Evolutionary conservation across 805 yeast species (phyloP).

Genomic region (Tetrapisispora arboricola): DNA sequence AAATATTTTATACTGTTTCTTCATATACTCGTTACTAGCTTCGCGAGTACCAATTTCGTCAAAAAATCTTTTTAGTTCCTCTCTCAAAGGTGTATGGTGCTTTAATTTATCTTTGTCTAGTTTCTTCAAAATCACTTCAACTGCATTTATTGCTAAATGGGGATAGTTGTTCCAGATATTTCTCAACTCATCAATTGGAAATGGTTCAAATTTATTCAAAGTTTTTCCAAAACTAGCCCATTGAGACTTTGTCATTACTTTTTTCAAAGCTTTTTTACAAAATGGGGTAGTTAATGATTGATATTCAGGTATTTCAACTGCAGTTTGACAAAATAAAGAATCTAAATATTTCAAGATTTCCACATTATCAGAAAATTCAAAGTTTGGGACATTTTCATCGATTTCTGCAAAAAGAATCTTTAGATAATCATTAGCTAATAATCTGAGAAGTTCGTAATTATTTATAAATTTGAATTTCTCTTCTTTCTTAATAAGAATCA

Average conservation of each 20-base stretch:
- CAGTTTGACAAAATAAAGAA: slow-evolving; percentile 18
- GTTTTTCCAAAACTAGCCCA: slow-evolving; percentile 7
- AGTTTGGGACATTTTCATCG: neutral
- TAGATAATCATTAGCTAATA: slow-evolving; percentile 3
- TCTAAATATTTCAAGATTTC: slow-evolving; percentile 16
- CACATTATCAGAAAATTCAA: slow-evolving; percentile 9
- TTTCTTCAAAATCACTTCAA: slow-evolving; percentile 10
- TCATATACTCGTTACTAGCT: slow-evolving; percentile 12
- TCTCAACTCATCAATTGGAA: slow-evolving; percentile 14
- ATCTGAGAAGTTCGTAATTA: slow-evolving; percentile 12
- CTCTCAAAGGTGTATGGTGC: slow-evolving; percentile 1
- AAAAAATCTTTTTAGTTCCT: slow-evolving; percentile 17
- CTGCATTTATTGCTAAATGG: slow-evolving; percentile 18
- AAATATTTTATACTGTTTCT: slow-evolving; percentile 28
- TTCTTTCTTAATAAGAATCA: slow-evolving; percentile 15
- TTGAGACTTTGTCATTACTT: slow-evolving; percentile 12
- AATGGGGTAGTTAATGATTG: slow-evolving; percentile 7
- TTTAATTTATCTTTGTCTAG: neutral
- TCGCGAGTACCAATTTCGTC: slow-evolving; percentile 13
- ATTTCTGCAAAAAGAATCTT: slow-evolving; percentile 7
- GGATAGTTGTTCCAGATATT: slow-evolving; percentile 23
- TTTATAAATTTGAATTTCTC: slow-evolving; percentile 7
- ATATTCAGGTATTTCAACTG: slow-evolving; percentile 1
- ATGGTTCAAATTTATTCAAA: slow-evolving; percentile 6
- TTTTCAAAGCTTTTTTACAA: slow-evolving; percentile 16